phyloP scores from a whole-genome alignment of 345 rosid species.

The Arabis hirsuta region DNA sequence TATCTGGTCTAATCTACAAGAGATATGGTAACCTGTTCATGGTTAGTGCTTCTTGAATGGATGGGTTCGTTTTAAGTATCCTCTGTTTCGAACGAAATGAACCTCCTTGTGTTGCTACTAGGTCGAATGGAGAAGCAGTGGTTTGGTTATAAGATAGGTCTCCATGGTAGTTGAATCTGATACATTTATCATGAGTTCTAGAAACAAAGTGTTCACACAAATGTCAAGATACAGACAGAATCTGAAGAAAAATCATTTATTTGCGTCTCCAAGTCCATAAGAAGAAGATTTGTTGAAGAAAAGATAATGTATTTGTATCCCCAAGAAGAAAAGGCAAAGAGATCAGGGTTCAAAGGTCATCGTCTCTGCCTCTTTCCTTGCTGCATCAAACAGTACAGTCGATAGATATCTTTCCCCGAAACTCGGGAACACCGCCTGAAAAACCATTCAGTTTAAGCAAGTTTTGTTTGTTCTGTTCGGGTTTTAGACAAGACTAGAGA shows the following conservation, averaged over 20 bases:
- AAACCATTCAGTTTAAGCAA: neutral
- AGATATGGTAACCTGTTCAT: too few species aligned
- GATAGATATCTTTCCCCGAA: constrained; percentile 69
- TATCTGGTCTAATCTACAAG: too few species aligned
- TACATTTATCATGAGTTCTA: neutral
- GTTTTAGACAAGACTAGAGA: neutral
- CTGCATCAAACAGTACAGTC: constrained; percentile 60
- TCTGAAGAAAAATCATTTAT: constrained; percentile 6
- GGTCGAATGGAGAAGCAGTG: too few species aligned
- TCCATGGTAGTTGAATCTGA: too few species aligned
- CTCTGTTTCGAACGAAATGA: too few species aligned
- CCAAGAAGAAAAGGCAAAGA: neutral
- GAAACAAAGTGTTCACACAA: neutral
- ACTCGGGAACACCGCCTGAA: constrained; percentile 73
- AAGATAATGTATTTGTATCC: neutral
- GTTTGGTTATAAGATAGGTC: too few species aligned
- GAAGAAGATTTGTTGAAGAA: constrained; percentile 14
- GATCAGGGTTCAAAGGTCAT: constrained; percentile 52
- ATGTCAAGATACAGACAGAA: constrained; percentile 3
- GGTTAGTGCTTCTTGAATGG: neutral
- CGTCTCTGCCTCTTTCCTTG: constrained; percentile 58
- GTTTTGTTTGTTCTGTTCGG: neutral
- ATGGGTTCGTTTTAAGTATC: neutral
- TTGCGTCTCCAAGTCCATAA: neutral
- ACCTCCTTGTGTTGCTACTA: too few species aligned